phyloP scores from a whole-genome alignment of 352 stramenopile species.

The Globisporangium abappressorium region DNA sequence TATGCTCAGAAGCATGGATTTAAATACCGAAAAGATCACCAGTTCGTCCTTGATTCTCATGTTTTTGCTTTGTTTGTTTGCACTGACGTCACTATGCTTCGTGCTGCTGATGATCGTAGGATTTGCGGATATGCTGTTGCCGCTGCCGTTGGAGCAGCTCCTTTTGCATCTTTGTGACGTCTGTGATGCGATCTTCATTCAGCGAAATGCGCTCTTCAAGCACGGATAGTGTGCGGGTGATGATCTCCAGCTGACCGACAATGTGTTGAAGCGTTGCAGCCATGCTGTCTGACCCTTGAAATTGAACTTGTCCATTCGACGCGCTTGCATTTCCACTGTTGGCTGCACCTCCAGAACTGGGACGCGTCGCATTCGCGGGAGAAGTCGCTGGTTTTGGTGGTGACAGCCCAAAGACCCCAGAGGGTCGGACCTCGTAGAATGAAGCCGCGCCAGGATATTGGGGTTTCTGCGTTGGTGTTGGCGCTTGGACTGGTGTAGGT shows the following conservation, averaged over 20 bases:
- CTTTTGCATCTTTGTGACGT: constrained; percentile 62
- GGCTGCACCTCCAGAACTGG: not conserved
- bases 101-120: constrained; percentile 1
- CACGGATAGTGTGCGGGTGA: constrained; percentile 80
- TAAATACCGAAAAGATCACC: not conserved
- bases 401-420: not conserved
- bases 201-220: constrained; percentile 85
- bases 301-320: not conserved
- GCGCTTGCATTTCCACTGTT: not conserved
- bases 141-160: constrained; percentile 52
- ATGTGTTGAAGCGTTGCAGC: constrained; percentile 84
- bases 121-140: constrained; percentile 18
- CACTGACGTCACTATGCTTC: not conserved
- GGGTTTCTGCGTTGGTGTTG: constrained; percentile 41
- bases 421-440: constrained; percentile 33
- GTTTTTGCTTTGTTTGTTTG: not conserved
- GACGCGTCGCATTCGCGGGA: not conserved
- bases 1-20: not conserved
- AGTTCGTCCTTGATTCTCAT: not conserved
- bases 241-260: constrained; percentile 86
- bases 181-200: constrained; percentile 75
- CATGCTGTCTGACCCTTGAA: constrained; percentile 25
- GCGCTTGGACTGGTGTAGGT: constrained; percentile 34
- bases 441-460: constrained; percentile 28
- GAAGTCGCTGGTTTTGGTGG: not conserved